Conservation (phyloP, 805 yeast genomes). For the Blastobotrys parvus region DNA sequence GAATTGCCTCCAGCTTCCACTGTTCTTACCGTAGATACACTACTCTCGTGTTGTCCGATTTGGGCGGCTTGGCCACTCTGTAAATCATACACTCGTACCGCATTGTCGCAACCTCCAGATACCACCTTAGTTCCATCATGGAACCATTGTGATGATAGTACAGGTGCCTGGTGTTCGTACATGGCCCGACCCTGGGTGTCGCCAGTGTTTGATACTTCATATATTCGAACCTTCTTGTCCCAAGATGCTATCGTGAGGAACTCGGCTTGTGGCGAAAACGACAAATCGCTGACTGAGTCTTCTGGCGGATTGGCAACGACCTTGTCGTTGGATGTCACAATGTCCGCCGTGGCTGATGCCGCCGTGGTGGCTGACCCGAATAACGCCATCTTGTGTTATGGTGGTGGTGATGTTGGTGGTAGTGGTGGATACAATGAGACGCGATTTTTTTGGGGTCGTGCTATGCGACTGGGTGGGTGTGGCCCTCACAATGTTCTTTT, state of each 20-base stretch:
- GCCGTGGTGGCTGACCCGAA: background rate
- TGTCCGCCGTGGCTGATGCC: constrained; percentile 2
- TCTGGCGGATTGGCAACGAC: constrained; percentile 71
- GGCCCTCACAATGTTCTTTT: background rate
- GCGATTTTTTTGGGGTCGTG: background rate
- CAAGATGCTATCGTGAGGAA: constrained; percentile 76
- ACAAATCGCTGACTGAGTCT: constrained; percentile 75
- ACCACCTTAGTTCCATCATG: constrained; percentile 80
- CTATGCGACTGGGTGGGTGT: background rate
- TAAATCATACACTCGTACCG: constrained; percentile 73
- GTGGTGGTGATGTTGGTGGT: background rate
- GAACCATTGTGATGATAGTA: constrained; percentile 73
- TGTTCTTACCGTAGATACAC: constrained; percentile 65
- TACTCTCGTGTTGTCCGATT: constrained; percentile 76
- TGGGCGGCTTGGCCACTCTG: constrained; percentile 75
- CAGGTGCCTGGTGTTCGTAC: constrained; percentile 86
- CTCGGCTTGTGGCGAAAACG: constrained; percentile 84
- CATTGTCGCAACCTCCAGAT: constrained; percentile 87
- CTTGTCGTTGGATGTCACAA: constrained; percentile 16
- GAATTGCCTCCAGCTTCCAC: constrained; percentile 67
- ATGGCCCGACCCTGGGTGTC: constrained; percentile 81
- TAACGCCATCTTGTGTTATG: background rate
- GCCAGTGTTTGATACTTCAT: constrained; percentile 73
- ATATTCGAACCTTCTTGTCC: constrained; percentile 92
- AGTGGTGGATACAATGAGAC: background rate